Percentiles rank a stretch among this genome's conserved stretches.
Evolutionary conservation across 78 protist species (phyloP).

Genomic region (Dictyostelium brefeldianum): DNA sequence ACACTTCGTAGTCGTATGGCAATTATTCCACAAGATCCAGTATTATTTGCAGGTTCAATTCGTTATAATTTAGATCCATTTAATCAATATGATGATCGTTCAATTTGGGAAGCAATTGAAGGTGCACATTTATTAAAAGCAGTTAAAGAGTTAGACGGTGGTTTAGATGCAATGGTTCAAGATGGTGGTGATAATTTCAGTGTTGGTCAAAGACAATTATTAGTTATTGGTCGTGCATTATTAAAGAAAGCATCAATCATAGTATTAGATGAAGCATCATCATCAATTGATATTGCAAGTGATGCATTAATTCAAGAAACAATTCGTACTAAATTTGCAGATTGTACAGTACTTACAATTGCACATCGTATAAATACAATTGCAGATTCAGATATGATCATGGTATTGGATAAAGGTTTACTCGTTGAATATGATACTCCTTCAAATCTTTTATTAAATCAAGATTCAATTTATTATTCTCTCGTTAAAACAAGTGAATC

Average conservation of each 20-base stretch:
- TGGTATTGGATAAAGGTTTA: conserved; percentile 84
- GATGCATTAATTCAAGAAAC: conserved; percentile 91
- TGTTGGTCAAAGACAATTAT: conserved; percentile 96
- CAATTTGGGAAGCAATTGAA: conserved; percentile 86
- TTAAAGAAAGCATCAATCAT: conserved; percentile 73
- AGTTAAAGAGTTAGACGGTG: conserved; percentile 32
- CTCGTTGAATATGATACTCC: conserved; percentile 82
- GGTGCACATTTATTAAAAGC: conserved; percentile 75
- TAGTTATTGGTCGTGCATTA: conserved; percentile 95
- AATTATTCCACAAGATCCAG: conserved; percentile 96
- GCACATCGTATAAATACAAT: conserved; percentile 97
- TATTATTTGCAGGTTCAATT: conserved; percentile 89
- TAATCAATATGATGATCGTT: conserved; percentile 77
- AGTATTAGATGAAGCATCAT: conserved; percentile 95
- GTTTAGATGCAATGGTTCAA: conserved; percentile 50
- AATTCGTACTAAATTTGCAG: conserved; percentile 70
- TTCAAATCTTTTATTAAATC: neutral
- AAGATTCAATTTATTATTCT: conserved; percentile 46
- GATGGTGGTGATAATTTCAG: conserved; percentile 92
- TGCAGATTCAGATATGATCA: conserved; percentile 87
- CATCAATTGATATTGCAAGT: conserved; percentile 91
- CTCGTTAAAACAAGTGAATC: conserved; percentile 47
- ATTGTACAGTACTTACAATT: conserved; percentile 86
- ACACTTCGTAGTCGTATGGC: conserved; percentile 86
- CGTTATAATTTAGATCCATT: conserved; percentile 88